Evolutionary conservation across 768 basidiomycete species (phyloP).

Genomic region (Pleurotus citrinopileatus): DNA sequence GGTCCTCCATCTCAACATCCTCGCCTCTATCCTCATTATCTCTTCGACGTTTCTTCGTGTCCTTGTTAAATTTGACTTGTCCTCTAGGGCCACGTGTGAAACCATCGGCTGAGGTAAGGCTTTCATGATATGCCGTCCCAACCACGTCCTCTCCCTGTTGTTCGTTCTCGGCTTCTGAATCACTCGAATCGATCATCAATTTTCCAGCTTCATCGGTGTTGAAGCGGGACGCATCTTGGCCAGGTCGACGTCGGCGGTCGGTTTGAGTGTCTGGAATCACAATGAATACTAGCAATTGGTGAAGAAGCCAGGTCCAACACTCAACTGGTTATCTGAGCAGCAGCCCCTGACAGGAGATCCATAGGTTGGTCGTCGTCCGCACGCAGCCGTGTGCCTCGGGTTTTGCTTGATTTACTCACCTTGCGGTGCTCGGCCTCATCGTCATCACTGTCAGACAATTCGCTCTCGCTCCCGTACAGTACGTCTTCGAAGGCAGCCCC

Average conservation of each 20-base stretch:
- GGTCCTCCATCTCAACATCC: slow-evolving; percentile 79
- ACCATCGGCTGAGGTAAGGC: slow-evolving; percentile 82
- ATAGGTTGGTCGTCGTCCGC: slow-evolving; percentile 92
- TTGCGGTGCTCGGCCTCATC: slow-evolving; percentile 35
- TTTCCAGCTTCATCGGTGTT: slow-evolving; percentile 83
- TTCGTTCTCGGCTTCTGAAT: slow-evolving; percentile 39
- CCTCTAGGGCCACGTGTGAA: slow-evolving; percentile 84
- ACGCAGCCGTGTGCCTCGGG: slow-evolving; percentile 60
- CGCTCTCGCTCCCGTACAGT: slow-evolving; percentile 94
- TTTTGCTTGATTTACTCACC: slow-evolving; percentile 31
- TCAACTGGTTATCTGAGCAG: slow-evolving; percentile 64
- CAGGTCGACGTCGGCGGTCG: slow-evolving; percentile 67
- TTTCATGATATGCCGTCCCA: slow-evolving; percentile 83
- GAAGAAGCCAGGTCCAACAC: slow-evolving; percentile 22
- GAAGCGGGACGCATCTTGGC: slow-evolving; percentile 84
- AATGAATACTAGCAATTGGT: slow-evolving; percentile 1
- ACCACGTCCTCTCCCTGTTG: slow-evolving; percentile 49
- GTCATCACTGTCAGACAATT: slow-evolving; percentile 71
- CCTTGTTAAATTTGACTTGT: slow-evolving; percentile 92
- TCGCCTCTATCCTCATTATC: slow-evolving; percentile 58
- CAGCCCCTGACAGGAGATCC: slow-evolving; percentile 86
- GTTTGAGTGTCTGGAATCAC: slow-evolving; percentile 36
- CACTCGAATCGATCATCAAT: slow-evolving; percentile 70
- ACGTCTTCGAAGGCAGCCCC: slow-evolving; percentile 97
- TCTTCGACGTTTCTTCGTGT: slow-evolving; percentile 89